Conservation (phyloP, 805 yeast genomes). For the Tetrapisispora taiwanensis region DNA sequence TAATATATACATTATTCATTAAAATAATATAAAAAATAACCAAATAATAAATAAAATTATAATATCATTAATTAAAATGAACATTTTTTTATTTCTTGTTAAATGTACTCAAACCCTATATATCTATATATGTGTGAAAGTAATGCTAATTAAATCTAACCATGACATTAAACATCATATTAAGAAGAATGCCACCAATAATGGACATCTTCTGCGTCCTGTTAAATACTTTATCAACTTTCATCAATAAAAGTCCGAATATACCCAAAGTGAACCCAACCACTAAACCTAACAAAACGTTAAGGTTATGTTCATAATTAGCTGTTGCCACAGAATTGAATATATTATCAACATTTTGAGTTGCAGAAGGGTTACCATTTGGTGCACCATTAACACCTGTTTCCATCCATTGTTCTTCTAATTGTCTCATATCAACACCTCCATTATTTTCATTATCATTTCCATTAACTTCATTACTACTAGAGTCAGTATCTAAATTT, state of each 20-base stretch:
- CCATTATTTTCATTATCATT: constrained; percentile 7
- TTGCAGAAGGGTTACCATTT: constrained; percentile 46
- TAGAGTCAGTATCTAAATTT: constrained; percentile 11
- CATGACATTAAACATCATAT: constrained; percentile 52
- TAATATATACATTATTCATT: background rate
- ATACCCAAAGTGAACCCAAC: constrained; percentile 73
- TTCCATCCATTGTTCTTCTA: constrained; percentile 87
- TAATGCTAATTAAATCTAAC: background rate
- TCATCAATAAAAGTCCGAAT: constrained; percentile 51
- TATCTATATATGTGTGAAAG: background rate
- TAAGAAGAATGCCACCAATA: constrained; percentile 58
- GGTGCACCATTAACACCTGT: constrained; percentile 35
- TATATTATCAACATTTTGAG: constrained; percentile 26
- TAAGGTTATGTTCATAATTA: constrained; percentile 45
- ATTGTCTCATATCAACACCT: constrained; percentile 43
- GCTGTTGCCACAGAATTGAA: constrained; percentile 34
- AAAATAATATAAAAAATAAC: background rate
- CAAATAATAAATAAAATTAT: background rate
- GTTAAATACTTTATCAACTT: constrained; percentile 51
- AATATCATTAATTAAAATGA: background rate
- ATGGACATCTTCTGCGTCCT: constrained; percentile 59
- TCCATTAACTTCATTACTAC: constrained; percentile 4
- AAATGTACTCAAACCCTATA: too few species aligned
- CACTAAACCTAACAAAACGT: constrained; percentile 56
- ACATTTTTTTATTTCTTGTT: background rate